phyloP scores from a whole-genome alignment of 2,329 filamentous ascomycete species.

The Fusarium albosuccineum region DNA sequence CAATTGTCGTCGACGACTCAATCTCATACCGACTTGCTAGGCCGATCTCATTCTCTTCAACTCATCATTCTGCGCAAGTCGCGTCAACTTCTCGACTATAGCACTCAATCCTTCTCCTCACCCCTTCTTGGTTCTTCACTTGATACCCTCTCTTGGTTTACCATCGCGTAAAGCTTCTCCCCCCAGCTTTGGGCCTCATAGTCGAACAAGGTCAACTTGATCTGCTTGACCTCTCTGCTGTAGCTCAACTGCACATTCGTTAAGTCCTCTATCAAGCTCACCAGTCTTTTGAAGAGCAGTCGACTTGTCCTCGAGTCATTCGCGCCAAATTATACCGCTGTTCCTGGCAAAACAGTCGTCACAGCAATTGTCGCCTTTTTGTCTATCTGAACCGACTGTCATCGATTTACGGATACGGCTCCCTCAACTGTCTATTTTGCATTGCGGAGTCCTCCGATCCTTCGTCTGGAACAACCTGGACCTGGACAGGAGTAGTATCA shows the following conservation, averaged over 20 bases:
- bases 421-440: neutral
- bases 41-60: conserved; percentile 14
- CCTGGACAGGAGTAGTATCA: conserved; percentile 19
- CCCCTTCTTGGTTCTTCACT: conserved; percentile 19
- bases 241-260: neutral
- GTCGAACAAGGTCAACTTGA: conserved; percentile 1
- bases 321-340: neutral
- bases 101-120: neutral
- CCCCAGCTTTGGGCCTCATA: conserved; percentile 4
- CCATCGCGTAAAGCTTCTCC: conserved; percentile 9
- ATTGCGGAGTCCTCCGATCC: conserved; percentile 15
- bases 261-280: neutral
- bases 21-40: conserved; percentile 11
- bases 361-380: neutral
- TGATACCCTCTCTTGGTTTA: conserved; percentile 16
- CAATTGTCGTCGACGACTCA: neutral
- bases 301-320: neutral
- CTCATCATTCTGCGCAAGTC: conserved; percentile 12
- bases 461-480: conserved; percentile 21
- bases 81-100: neutral
- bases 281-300: neutral
- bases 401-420: neutral
- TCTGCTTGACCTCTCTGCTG: neutral
- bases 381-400: neutral
- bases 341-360: neutral